phyloP scores from a whole-genome alignment of 2,329 filamentous ascomycete species.

The Botrytis paeoniae region DNA sequence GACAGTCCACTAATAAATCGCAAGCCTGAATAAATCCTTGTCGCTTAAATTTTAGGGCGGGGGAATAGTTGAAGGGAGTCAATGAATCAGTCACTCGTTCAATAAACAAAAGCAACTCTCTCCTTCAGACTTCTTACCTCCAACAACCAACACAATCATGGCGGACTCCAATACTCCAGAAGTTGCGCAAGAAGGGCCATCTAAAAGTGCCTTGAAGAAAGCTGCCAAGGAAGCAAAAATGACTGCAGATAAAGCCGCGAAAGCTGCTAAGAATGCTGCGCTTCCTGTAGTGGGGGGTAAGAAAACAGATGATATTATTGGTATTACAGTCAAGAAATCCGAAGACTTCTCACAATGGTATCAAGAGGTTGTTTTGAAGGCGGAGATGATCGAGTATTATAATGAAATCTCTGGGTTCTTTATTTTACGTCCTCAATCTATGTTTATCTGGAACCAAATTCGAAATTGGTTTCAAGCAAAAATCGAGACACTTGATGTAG shows the following conservation, averaged over 20 bases:
- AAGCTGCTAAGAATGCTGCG: constrained; percentile 55
- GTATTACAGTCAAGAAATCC: constrained; percentile 81
- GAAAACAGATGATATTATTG: constrained; percentile 69
- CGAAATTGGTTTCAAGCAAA: constrained; percentile 65
- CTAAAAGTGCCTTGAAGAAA: constrained; percentile 65
- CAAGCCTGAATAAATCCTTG: constrained; percentile 12
- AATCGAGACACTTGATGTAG: constrained; percentile 88
- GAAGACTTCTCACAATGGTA: constrained; percentile 95
- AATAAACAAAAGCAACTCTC: not conserved
- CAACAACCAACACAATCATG: constrained; percentile 24
- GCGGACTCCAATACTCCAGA: constrained; percentile 24
- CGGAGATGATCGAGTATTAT: constrained; percentile 97
- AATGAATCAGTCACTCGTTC: not conserved
- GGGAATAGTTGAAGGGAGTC: constrained; percentile 5
- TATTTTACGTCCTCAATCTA: constrained; percentile 72
- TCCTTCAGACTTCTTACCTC: not conserved
- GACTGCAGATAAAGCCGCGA: constrained; percentile 60
- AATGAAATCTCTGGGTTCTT: constrained; percentile 92
- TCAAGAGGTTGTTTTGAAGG: constrained; percentile 94
- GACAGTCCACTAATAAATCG: not conserved
- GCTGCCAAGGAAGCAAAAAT: constrained; percentile 62
- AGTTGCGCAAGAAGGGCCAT: constrained; percentile 40
- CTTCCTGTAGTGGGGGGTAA: constrained; percentile 56
- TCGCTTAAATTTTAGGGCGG: constrained; percentile 20
- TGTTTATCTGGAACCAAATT: constrained; percentile 66